Evolutionary conservation across 192 early-diverging fungal genomes (phyloP).

Genomic region (Rhizophagus sp.): DNA sequence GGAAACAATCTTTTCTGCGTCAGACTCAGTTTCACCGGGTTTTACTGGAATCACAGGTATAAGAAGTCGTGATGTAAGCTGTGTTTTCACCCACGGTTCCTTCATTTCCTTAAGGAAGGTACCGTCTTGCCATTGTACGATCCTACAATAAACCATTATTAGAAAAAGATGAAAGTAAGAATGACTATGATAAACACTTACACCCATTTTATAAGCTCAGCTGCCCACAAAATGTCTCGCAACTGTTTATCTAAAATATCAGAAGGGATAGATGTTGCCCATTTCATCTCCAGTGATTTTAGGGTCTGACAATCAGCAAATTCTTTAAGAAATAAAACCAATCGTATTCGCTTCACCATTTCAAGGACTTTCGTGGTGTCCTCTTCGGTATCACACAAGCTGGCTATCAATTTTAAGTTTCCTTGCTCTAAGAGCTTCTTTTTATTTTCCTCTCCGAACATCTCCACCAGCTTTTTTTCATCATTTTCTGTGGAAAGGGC

Average conservation of each 20-base stretch:
- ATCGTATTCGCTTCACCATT: conserved; percentile 21
- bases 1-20: conserved; percentile 19
- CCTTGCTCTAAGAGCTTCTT: conserved; percentile 17
- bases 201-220: conserved; percentile 29
- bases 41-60: neutral
- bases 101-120: conserved; percentile 20
- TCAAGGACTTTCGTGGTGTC: conserved; percentile 16
- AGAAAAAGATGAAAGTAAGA: neutral
- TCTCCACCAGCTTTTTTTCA: conserved; percentile 1
- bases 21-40: conserved; percentile 13
- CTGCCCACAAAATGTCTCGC: conserved; percentile 12
- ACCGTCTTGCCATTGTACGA: conserved; percentile 22
- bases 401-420: conserved; percentile 5
- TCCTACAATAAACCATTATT: conserved; percentile 7
- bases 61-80: neutral
- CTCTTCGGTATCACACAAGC: conserved; percentile 10
- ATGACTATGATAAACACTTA: conserved; percentile 8
- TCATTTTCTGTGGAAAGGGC: neutral
- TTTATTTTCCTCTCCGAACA: conserved; percentile 19
- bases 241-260: conserved; percentile 20
- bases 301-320: conserved; percentile 5
- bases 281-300: conserved; percentile 8
- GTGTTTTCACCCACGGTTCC: conserved; percentile 15
- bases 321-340: conserved; percentile 19
- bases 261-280: conserved; percentile 11